phyloP scores from a whole-genome alignment of 805 yeast species.

The Candida maesae region DNA sequence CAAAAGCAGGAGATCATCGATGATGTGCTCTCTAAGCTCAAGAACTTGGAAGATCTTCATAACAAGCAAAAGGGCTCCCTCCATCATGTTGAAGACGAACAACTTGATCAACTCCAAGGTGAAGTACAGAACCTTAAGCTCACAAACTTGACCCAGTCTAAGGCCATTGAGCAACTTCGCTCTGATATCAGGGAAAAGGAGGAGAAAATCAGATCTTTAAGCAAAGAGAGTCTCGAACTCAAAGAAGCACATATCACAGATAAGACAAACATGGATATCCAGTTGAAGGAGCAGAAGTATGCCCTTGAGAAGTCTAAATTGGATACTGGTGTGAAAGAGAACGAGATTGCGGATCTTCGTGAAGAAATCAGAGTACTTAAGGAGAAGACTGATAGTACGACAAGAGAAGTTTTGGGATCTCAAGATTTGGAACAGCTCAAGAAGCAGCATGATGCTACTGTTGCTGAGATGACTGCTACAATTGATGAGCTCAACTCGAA shows the following conservation, averaged over 20 bases:
- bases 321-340: slow-evolving; percentile 10
- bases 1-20: slow-evolving; percentile 27
- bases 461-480: slow-evolving; percentile 6
- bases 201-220: slow-evolving; percentile 9
- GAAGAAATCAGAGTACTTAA: slow-evolving; percentile 2
- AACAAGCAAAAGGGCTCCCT: slow-evolving; percentile 19
- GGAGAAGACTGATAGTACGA: background rate
- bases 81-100: slow-evolving; percentile 26
- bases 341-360: slow-evolving; percentile 5
- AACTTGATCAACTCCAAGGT: slow-evolving; percentile 29
- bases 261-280: slow-evolving; percentile 8
- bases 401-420: background rate
- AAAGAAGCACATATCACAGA: slow-evolving; percentile 24
- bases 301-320: slow-evolving; percentile 2
- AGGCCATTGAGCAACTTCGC: slow-evolving; percentile 28
- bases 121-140: slow-evolving; percentile 32
- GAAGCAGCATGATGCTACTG: slow-evolving; percentile 4
- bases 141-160: slow-evolving; percentile 26
- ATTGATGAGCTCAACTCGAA: slow-evolving; percentile 12
- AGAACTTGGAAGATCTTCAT: slow-evolving; percentile 13
- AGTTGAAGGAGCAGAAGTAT: slow-evolving; percentile 6
- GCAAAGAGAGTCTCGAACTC: slow-evolving; percentile 28
- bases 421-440: slow-evolving; percentile 4
- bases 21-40: slow-evolving; percentile 25
- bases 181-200: slow-evolving; percentile 18